Conservation (phyloP, 2,329 filamentous ascomycete species). For the Juglanconis sp. region DNA sequence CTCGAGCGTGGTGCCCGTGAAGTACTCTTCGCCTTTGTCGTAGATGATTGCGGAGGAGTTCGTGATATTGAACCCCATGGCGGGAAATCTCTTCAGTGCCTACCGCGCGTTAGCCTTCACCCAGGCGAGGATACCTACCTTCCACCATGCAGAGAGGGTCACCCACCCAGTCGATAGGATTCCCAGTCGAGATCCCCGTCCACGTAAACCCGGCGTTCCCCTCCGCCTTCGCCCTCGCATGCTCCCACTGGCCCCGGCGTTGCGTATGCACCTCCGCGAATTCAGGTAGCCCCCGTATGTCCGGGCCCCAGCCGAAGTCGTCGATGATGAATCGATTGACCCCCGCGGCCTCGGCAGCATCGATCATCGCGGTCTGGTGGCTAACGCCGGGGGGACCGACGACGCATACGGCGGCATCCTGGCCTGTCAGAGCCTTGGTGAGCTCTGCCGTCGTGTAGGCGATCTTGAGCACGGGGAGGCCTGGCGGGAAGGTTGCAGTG, state of each 20-base stretch:
- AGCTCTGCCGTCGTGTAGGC: constrained; percentile 20
- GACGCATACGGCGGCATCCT: constrained; percentile 28
- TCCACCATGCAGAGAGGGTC: too few relatives aligned
- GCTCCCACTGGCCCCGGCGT: constrained; percentile 23
- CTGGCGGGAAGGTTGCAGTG: constrained; percentile 21
- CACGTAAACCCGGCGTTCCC: constrained; percentile 25
- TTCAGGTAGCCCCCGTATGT: constrained; percentile 23
- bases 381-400: constrained; percentile 23
- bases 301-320: constrained; percentile 26
- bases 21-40: constrained; percentile 47
- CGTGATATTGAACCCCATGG: constrained; percentile 28
- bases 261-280: constrained; percentile 21
- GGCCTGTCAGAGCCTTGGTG: constrained; percentile 22
- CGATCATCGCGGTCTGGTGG: constrained; percentile 23
- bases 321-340: constrained; percentile 27
- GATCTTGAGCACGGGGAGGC: constrained; percentile 18
- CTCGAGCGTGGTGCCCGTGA: constrained; percentile 46
- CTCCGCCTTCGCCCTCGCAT: constrained; percentile 21
- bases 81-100: constrained; percentile 22
- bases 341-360: constrained; percentile 28
- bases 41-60: constrained; percentile 34
- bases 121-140: too few relatives aligned
- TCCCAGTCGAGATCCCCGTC: constrained; percentile 29
- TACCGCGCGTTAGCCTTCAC: not conserved
- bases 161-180: constrained; percentile 31